Evolutionary conservation across 768 basidiomycete genomes (phyloP).

Genomic region (Flagelloscypha sp.): DNA sequence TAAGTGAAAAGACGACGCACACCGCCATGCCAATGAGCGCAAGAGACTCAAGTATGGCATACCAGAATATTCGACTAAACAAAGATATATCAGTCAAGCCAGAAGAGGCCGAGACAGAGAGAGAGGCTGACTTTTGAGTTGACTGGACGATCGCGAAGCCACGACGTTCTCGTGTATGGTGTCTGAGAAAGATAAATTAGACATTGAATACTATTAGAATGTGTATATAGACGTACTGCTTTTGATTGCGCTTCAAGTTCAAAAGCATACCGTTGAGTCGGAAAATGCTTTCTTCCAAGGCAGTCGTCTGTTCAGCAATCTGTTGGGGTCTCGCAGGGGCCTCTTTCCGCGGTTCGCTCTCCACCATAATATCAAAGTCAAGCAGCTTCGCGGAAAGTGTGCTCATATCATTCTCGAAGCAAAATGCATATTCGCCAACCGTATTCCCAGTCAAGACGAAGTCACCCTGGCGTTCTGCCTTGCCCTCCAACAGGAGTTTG

Average conservation of each 20-base stretch:
- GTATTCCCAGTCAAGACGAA: conserved; percentile 93
- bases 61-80: conserved; percentile 85
- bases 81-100: conserved; percentile 4
- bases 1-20: conserved; percentile 39
- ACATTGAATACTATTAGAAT: neutral
- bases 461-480: conserved; percentile 90
- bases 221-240: conserved; percentile 56
- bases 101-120: neutral
- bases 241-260: conserved; percentile 88
- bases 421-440: conserved; percentile 88
- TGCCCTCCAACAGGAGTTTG: conserved; percentile 79
- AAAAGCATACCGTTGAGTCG: conserved; percentile 79
- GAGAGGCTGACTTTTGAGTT: conserved; percentile 61
- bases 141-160: conserved; percentile 91
- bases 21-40: conserved; percentile 80
- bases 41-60: conserved; percentile 72
- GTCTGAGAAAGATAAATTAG: conserved; percentile 39
- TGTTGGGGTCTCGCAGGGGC: conserved; percentile 83
- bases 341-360: conserved; percentile 89
- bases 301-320: conserved; percentile 86
- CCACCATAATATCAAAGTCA: conserved; percentile 96
- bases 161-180: conserved; percentile 89
- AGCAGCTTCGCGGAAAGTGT: conserved; percentile 91
- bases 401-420: conserved; percentile 97
- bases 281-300: conserved; percentile 93